phyloP scores from a whole-genome alignment of 2,329 filamentous ascomycete genomes.

The Cladosporium sp. region DNA sequence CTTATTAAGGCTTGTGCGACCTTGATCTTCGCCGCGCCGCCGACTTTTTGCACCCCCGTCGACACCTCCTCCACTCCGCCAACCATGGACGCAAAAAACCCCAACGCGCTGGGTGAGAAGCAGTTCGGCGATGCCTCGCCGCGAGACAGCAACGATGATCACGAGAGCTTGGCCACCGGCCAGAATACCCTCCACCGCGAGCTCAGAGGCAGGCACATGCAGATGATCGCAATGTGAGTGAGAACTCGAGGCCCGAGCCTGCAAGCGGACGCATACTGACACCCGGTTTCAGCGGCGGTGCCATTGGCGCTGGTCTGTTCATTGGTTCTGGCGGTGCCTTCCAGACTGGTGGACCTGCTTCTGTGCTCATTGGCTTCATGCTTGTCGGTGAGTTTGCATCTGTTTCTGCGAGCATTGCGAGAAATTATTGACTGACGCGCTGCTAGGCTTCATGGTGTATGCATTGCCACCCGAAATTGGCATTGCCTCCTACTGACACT shows the following conservation, averaged over 20 bases:
- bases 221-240: constrained; percentile 30
- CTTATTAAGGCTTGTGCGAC: no score
- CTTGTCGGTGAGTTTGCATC: constrained; percentile 25
- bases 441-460: not conserved
- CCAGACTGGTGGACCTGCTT: constrained; percentile 27
- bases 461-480: not conserved
- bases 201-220: constrained; percentile 30
- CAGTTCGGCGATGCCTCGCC: constrained; percentile 6
- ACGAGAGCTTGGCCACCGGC: not conserved
- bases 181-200: constrained; percentile 19
- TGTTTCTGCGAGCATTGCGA: no score
- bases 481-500: not conserved
- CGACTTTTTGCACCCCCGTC: not conserved
- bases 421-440: not conserved
- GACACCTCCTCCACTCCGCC: not conserved
- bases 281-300: constrained; percentile 13
- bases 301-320: constrained; percentile 28
- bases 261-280: not conserved
- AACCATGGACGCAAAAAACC: not conserved
- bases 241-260: not conserved
- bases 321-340: constrained; percentile 26
- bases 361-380: constrained; percentile 31
- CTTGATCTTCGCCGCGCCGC: no score
- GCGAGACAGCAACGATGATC: not conserved
- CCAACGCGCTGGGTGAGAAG: constrained; percentile 6